phyloP scores from a whole-genome alignment of 2,329 filamentous ascomycete genomes.

The Diaporthe ilicicola region DNA sequence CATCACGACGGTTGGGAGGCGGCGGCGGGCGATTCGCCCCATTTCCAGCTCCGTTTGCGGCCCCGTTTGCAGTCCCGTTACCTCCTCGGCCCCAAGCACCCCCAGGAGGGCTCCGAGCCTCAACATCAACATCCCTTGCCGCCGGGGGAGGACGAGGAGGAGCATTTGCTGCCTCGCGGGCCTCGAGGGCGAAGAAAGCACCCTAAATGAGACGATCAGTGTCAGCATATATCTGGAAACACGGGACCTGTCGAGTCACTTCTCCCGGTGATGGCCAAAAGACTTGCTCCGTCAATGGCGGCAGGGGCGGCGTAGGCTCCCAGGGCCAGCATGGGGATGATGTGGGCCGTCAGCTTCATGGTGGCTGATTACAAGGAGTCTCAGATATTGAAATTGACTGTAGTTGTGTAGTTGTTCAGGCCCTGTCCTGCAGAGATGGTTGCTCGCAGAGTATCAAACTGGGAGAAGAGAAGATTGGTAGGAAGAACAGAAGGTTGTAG shows the following conservation, averaged over 20 bases:
- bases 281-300: neutral
- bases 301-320: neutral
- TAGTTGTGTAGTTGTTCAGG: neutral
- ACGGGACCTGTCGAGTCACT: neutral
- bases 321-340: neutral
- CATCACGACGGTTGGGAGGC: neutral
- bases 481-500: neutral
- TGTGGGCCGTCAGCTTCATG: neutral
- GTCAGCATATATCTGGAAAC: neutral
- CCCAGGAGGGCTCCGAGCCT: neutral
- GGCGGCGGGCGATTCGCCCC: neutral
- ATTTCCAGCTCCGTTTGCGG: neutral
- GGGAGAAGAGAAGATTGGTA: neutral
- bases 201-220: neutral
- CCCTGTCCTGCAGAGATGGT: conserved; percentile 5
- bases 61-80: neutral
- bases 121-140: neutral
- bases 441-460: conserved; percentile 3
- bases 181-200: neutral
- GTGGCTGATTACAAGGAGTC: conserved; percentile 3
- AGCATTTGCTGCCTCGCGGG: neutral
- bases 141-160: neutral
- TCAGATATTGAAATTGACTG: too few species aligned
- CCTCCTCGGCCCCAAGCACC: neutral
- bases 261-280: neutral